Base-by-base conservation (phyloP, 2,329 filamentous ascomycete genomes). In the Tolypocladium nubicola region DNA sequence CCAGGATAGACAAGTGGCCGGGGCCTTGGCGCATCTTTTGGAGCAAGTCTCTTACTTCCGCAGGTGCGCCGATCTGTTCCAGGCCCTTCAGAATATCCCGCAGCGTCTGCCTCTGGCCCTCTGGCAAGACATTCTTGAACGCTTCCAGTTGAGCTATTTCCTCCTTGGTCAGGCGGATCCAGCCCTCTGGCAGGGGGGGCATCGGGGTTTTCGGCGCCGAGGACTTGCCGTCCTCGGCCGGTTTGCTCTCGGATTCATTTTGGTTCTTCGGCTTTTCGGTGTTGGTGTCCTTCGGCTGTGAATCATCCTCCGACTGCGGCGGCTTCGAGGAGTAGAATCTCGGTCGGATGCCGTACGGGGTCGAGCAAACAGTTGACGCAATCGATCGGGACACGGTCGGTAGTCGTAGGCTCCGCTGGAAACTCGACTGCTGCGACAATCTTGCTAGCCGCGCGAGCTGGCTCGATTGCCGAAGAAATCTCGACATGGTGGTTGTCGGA, bases 11-110 rank as follows among this genome's bases (percentile, higher is more conserved):
- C 52, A 72, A 60, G 52, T 84, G 85, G 45, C 87, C 81, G 21
- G 83, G 82, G 13, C 78, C 69, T 68, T 73, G 65, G 75, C 76
- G 67, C 63, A 87, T 79, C 61, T 81, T 79, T 41, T 71, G 67
- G 47, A 83, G 70, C 59, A 84, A 65, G 43, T 86, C 79, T 56
- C 81, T 79, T 21, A 90, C 73, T 67, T 90, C 89, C 26, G 73
- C 65, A 1, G 90, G 89, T 19, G 90, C 82, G 11, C 90, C 90
- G 47, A 85, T 78, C 59, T 79, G 77, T 72, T 85, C 83, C 60
- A 93, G 79, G 35, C 79, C 75, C 60, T 80, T 74, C n/a, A 88
- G 72, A 10, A 85, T 77, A 53, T 81, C 77, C 58, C 84, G 78
- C 58, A 91, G 70, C 26, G 79, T 74, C 54, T 82, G 72, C 43